Evolutionary conservation across 306 rosid genomes (phyloP), one percentile per base, ranked within the genome.

Genomic region (Cicer bijugum): DNA sequence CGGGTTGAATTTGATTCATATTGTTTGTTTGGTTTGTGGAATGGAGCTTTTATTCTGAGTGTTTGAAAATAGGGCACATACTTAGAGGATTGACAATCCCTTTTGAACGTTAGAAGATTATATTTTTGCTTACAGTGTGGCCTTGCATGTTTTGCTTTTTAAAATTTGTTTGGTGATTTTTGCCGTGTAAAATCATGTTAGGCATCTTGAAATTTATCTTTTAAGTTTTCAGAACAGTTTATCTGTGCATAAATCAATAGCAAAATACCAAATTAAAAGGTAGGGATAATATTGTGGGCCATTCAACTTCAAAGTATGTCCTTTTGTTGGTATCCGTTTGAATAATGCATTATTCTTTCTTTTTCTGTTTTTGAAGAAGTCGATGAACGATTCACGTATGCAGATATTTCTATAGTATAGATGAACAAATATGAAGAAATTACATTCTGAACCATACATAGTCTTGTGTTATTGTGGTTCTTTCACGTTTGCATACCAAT

Each of bases 401-500:
- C 40, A n/a, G 14, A 58, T 62, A 38, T 48, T 28, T 47, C 28
- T 55, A 1, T 35, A 28, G 19, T 28, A 67, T 28, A 43, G 62
- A 39, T 35, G 35, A 46, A 39, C 23, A 69, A 19, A 23, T 60
- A 19, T 40, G 46, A 43, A 50, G 45, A 51, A 67, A 56, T 46
- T 66, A 45, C 53, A 5, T 65, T 35, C 0, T 44, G 68, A 35
- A 52, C 50, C 1, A 19, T 19, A 19, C 61, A 12, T 19, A 17
- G 23, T 58, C 6, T 37, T 72, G 28, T 23, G 28, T 1, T 23
- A 5, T 45, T 56, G 28, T 81, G 76, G 72, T n/a, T 8, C 43
- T 40, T 62, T 53, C 23, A 68, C 65, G 69, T 55, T 69, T 35
- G 8, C 42, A n/a, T 62, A 58, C 16, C 53, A 40, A 47, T 43